Base-by-base conservation (phyloP, 1,284 basidiomycete species). In the Ceratobasidium sp. region DNA sequence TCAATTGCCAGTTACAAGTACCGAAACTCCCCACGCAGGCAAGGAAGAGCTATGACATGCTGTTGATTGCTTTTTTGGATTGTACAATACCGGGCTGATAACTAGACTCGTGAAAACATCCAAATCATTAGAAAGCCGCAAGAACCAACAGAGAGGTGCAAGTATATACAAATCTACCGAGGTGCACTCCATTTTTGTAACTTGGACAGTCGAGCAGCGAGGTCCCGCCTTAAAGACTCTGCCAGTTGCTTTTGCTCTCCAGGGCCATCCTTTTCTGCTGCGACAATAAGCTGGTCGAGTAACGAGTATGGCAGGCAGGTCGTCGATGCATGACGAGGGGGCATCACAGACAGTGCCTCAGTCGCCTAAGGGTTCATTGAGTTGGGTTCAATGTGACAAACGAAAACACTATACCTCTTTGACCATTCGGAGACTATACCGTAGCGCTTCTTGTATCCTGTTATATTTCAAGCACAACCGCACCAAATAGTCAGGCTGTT, bases 291-390 rank as follows among this genome's bases (percentile, higher is more conserved):
- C 80, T 96, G 90, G 81, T 97, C 95, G 77, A 97, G 87, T 69
- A 97, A 86, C 75, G 89, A 89, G 80, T 96, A 97, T 3, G 95
- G 94, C 34, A 95, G 83, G 88, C 92, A 94, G 0, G 91, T 90
- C 49, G 86, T 81, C 46, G 85, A 86, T 1, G 90, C 86, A 71
- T 86, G 85, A 79, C 85, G 88, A n/a, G 84, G 84, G 14, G 85
- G 83, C 66, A 88, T 84, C 75, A 86, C 86, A 64, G 87, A 85
- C 49, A 91, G 84, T 34, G 86, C 85, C 74, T 86, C 81, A 76
- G 91, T 88, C 34, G 87, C 86, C 90, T 92, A 78, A 53, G 56
- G 66, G 73, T 72, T 72, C 31, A 43, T 77, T 51, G 77, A 73
- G 63, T 41, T 61, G 65, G 39, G 76, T 58, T 74, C 34, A 72